Evolutionary conservation across 495 filamentous ascomycete species (phyloP).

Genomic region (Delitschia confertaspora): DNA sequence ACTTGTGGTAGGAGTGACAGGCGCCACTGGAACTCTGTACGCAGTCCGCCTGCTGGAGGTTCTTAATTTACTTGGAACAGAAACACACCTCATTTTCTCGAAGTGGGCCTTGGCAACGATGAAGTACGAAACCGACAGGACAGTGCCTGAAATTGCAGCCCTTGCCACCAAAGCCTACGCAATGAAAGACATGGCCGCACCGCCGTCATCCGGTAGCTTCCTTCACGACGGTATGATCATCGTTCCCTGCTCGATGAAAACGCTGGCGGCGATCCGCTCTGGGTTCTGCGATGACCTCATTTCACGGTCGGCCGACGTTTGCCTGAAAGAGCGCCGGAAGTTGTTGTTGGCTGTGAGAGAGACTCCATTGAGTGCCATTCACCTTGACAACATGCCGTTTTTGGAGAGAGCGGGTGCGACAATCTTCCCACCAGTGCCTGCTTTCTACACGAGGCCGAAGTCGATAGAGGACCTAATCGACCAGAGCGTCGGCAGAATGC

Average conservation of each 20-base stretch:
- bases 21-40: neutral
- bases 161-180: neutral
- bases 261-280: slow-evolving; percentile 31
- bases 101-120: slow-evolving; percentile 41
- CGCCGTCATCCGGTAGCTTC: slow-evolving; percentile 36
- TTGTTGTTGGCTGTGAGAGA: slow-evolving; percentile 40
- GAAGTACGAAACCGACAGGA: slow-evolving; percentile 39
- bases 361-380: slow-evolving; percentile 41
- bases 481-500: no score
- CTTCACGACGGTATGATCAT: slow-evolving; percentile 38
- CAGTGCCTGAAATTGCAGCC: slow-evolving; percentile 9
- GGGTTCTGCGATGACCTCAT: slow-evolving; percentile 41
- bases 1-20: neutral
- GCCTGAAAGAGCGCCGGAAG: slow-evolving; percentile 39
- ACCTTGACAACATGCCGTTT: slow-evolving; percentile 41
- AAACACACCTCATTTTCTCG: slow-evolving; percentile 39
- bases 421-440: no score
- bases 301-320: slow-evolving; percentile 40
- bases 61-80: slow-evolving; percentile 8
- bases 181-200: neutral
- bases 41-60: neutral
- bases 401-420: slow-evolving; percentile 35
- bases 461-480: no score
- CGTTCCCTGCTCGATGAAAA: slow-evolving; percentile 40
- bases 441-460: no score